Evolutionary conservation across 2,329 filamentous ascomycete species (phyloP).

Genomic region (Fusarium chaquense): DNA sequence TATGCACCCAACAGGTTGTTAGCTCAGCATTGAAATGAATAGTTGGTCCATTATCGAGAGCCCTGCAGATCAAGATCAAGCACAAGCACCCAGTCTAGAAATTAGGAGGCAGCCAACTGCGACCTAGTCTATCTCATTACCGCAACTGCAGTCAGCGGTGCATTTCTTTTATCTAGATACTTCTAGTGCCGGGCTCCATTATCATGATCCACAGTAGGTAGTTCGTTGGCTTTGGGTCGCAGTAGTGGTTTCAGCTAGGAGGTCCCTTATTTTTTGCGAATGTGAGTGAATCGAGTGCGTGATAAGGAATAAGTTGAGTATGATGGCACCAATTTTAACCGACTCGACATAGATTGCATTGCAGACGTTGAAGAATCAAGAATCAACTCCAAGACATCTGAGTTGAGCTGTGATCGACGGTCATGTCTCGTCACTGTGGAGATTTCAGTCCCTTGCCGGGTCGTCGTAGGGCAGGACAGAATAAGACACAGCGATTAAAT

Average conservation of each 20-base stretch:
- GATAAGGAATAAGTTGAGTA: neutral
- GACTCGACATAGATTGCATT: neutral
- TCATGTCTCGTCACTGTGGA: conserved; percentile 36
- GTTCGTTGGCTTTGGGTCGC: conserved; percentile 21
- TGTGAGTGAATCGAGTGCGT: conserved; percentile 10
- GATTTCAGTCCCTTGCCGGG: conserved; percentile 17
- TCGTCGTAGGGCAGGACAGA: conserved; percentile 27
- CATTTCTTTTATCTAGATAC: conserved; percentile 2
- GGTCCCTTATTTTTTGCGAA: neutral
- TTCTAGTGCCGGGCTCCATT: conserved; percentile 9
- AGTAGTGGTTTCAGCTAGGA: conserved; percentile 40
- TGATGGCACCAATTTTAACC: neutral
- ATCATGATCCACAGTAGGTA: conserved; percentile 3
- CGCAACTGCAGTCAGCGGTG: neutral
- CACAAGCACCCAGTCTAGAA: neutral
- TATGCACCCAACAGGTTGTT: conserved; percentile 9
- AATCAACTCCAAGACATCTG: neutral
- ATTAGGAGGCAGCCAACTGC: conserved; percentile 2
- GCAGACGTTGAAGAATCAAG: neutral
- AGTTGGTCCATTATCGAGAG: neutral
- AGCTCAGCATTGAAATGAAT: conserved; percentile 26
- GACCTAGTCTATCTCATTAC: too few relatives aligned
- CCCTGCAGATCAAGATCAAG: neutral
- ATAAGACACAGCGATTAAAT: conserved; percentile 14
- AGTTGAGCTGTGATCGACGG: conserved; percentile 26